Evolutionary conservation across 441 rosid genomes (phyloP), one percentile per base, ranked within the genome.

Genomic region (Pelargonium citronellum): DNA sequence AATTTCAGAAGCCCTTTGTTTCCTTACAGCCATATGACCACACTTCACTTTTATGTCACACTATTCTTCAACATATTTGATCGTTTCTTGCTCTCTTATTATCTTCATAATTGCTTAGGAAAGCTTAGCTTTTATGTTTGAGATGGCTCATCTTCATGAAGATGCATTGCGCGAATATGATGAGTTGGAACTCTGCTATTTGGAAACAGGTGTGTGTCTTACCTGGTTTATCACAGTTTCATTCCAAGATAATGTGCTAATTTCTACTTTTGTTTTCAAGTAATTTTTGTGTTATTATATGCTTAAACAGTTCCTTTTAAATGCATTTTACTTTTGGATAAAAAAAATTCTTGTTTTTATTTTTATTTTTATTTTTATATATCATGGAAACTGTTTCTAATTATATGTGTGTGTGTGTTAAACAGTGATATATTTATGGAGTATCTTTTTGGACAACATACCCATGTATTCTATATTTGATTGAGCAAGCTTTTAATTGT

Each of bases 91-190:
- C 65, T 51, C 24, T 46, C 13, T 70, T 63, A 58, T 67, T 71
- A 57, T 68, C 75, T 67, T 66, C 53, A 75, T 64, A 47, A 78
- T 43, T 41, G 79, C 67, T 71, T 91, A 95, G 99, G 99, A 95
- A 89, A 95, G 98, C 86, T 82, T 95, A 85, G 99, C 99, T 69
- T 95, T 95, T 84, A 91, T 92, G 86, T 91, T 95, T 84, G 99
- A 95, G 83, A 89, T 95, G 92, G 91, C 98, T 77, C 86, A 91
- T 80, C 95, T 95, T 80, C 84, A 92, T 74, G 99, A 95, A 77
- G 99, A 95, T 79, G 99, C 97, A 63, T 76, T 95, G 63, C 91
- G 97, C 58, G 98, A 95, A 85, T 95, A 95, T 76, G 99, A 95
- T 68, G 99, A 92, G 80, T 75, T 95, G 68, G 99, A 95, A 81